Conservation (phyloP, 1,139 yeast species). For the Blastobotrys raffinosifermentans region DNA sequence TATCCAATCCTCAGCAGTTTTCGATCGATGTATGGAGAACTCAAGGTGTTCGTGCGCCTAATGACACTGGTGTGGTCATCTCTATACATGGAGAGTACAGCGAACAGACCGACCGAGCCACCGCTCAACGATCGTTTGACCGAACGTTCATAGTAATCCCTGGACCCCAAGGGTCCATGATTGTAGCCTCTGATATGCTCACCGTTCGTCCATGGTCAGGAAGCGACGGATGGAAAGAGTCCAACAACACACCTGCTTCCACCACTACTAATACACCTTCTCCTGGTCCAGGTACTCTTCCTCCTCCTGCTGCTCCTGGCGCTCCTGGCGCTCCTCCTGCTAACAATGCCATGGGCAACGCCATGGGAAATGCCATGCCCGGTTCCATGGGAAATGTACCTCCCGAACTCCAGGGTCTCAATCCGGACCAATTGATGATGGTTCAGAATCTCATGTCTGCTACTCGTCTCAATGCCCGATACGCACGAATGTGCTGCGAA, state of each 20-base stretch:
- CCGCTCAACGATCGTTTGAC: constrained; percentile 68
- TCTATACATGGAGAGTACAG: constrained; percentile 79
- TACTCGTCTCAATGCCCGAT: constrained; percentile 72
- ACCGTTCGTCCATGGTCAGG: constrained; percentile 60
- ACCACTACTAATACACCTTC: constrained; percentile 13
- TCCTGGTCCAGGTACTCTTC: constrained; percentile 11
- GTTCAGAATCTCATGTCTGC: constrained; percentile 61
- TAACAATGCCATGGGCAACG: constrained; percentile 16
- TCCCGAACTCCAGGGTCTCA: constrained; percentile 31
- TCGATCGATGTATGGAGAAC: constrained; percentile 72
- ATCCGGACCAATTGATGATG: constrained; percentile 57
- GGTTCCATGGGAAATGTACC: constrained; percentile 9
- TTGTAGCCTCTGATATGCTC: constrained; percentile 80
- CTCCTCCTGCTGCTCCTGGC: constrained; percentile 13
- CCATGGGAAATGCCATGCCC: constrained; percentile 12
- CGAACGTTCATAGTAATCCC: constrained; percentile 72
- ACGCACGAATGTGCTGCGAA: constrained; percentile 77
- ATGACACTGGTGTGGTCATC: constrained; percentile 69
- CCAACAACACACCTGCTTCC: constrained; percentile 15
- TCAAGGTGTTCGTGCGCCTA: constrained; percentile 39
- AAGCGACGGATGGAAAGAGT: constrained; percentile 49
- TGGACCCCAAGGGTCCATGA: constrained; percentile 59
- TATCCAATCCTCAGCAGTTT: constrained; percentile 56
- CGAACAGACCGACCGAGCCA: constrained; percentile 50
- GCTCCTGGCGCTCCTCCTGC: constrained; percentile 19